Evolutionary conservation across 306 rosid genomes (phyloP).

Genomic region (Cicer yamashitae): DNA sequence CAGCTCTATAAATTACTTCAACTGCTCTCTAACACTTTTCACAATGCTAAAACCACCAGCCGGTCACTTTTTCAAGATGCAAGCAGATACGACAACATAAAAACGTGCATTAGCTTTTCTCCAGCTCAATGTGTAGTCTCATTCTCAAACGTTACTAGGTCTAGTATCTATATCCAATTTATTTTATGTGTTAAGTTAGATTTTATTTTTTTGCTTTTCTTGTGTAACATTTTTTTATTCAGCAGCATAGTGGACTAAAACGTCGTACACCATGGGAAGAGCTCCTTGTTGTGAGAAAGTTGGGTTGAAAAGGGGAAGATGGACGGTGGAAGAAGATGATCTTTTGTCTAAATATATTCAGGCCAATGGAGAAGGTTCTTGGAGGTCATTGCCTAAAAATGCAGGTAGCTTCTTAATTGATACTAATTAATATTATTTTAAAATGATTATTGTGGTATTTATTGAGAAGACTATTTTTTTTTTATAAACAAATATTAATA

Average conservation of each 20-base stretch:
- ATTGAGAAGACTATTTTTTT: no score
- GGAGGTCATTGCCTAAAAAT: constrained; percentile 86
- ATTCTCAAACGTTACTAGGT: constrained; percentile 1
- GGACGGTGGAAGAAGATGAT: constrained; percentile 84
- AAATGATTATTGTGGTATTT: no score
- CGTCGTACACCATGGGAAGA: constrained; percentile 63
- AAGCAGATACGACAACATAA: background rate
- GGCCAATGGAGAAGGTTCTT: constrained; percentile 81
- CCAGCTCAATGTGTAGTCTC: background rate
- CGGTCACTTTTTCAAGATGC: background rate
- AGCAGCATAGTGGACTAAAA: background rate
- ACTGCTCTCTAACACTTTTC: background rate
- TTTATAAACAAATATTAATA: no score
- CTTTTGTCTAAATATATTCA: constrained; percentile 68
- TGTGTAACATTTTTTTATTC: background rate
- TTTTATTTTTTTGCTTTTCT: background rate
- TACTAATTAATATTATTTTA: no score
- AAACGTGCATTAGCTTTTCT: background rate
- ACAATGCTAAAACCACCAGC: background rate
- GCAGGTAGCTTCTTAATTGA: constrained; percentile 56
- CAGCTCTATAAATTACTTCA: constrained; percentile 43
- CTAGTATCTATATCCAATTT: no score
- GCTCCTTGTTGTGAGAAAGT: constrained; percentile 86
- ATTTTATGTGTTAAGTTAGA: background rate
- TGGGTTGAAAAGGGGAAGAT: constrained; percentile 82